Evolutionary conservation across 179 eudicot genomes (phyloP), one percentile per base, ranked within the genome.

Genomic region (Nepenthes alata): DNA sequence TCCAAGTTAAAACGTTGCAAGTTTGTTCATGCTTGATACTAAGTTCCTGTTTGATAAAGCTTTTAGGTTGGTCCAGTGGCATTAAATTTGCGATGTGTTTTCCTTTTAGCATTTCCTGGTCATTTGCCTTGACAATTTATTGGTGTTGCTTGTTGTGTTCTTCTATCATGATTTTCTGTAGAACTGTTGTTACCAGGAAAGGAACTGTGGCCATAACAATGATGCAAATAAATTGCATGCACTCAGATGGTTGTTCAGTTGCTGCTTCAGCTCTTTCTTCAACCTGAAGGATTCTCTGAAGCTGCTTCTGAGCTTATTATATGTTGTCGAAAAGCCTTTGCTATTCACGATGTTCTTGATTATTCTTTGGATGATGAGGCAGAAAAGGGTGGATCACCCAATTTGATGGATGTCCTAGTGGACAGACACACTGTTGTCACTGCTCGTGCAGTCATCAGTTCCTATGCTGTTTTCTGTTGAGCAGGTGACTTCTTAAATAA

Each of bases 361-460:
- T 83, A 85, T 45, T 80, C 96, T 38, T 90, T 70, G 64, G 95
- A 85, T 25, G 89, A 91, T 64, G 96, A 86, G 72, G 47, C 74
- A 15, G 91, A 79, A 66, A 83, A 60, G 73, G 91, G 80, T 62
- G 85, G 67, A 47, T 70, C 84, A 10, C 93, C 98, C 59, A 75
- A 75, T 35, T 61, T 87, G 54, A 81, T 89, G 88, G 96, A 89
- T 74, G 98, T 91, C 15, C 79, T 86, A 57, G 86, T 91, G 25
- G 25, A 0, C 70, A 89, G 25, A 0, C 70, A 89, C 98, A 35
- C 74, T 91, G 70, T 76, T 91, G 67, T 91, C 96, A 13, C 61
- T 91, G 70, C 79, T 91, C 61, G 96, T 93, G n/a, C 89, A 91
- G 55, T 84, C 95, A 56, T 83, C 98, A 52, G 86, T 88, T 64